Base-by-base conservation (phyloP, 805 yeast species). In the Hanseniaspora singularis region DNA sequence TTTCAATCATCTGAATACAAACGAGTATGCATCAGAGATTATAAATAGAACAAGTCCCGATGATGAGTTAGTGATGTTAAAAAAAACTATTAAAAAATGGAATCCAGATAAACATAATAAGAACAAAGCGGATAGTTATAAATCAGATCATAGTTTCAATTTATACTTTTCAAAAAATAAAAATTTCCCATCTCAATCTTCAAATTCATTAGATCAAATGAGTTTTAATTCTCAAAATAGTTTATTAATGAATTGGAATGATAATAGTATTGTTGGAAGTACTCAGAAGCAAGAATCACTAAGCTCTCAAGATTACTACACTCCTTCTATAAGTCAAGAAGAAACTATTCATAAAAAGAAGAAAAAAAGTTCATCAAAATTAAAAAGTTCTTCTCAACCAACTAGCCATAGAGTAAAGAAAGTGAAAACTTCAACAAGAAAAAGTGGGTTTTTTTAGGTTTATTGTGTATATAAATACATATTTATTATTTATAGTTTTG, bases 381-480 rank as follows among this genome's bases (percentile, higher is more conserved):
- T 11, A 26, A 7, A 26, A 11, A 26, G 28, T 8, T 26, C 28
- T 11, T 26, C 28, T 8, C 14, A 39, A 30, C 1, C 8, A 19
- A 23, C 6, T 18, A 31, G 10, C n/a, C 10, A 27, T 23, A 38
- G 16, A 5, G 15, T 5, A 26, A 26, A 26, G 7, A 42, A 42
- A 20, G n/a, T 28, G 10, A 42, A 42, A 20, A 42, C 33, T 15
- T 20, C 28, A 4, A 42, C 33, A 27, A 42, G 24, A 18, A 42
- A 20, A 2, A 42, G 46, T 27, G 46, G 46, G 15, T 42, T 42
- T 12, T 40, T 40, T 26, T 40, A 33, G n/a, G 14, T 19, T 3
- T 38, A 38, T 24, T 26, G 11, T 26, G 7, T 8, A 7, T 26
- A 26, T 26, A 8, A 26, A 8, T 26, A 26, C 11, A n/a, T 26